Evolutionary conservation across 1,284 basidiomycete genomes (phyloP).

Genomic region (Apiotrichum gracile): DNA sequence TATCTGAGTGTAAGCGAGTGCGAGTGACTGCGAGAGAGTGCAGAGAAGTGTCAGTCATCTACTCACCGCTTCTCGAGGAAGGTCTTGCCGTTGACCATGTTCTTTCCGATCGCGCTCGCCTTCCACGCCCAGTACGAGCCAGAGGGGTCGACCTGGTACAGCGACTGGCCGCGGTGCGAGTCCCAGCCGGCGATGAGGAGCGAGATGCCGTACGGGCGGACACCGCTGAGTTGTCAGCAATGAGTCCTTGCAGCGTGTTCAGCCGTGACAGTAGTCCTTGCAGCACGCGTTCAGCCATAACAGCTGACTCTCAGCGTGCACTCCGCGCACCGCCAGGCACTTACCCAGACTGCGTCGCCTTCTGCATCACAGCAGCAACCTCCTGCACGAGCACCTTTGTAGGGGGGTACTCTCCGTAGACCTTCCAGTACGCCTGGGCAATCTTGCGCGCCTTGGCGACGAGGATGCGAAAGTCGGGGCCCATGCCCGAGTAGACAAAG

Average conservation of each 20-base stretch:
- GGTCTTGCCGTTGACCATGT: constrained; percentile 99
- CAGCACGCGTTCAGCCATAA: no score
- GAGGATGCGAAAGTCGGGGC: constrained; percentile 93
- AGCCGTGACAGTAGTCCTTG: no score
- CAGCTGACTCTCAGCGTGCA: not conserved
- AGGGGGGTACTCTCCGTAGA: constrained; percentile 98
- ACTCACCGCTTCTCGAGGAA: constrained; percentile 93
- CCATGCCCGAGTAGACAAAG: constrained; percentile 99
- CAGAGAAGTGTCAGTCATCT: not conserved
- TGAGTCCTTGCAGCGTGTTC: no score
- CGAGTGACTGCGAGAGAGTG: no score
- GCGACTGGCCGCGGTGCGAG: constrained; percentile 76
- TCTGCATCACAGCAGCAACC: constrained; percentile 96
- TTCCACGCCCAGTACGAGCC: constrained; percentile 99
- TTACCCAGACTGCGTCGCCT: constrained; percentile 96
- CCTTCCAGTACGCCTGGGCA: constrained; percentile 98
- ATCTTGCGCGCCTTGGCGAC: constrained; percentile 92
- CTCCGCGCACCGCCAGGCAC: not conserved
- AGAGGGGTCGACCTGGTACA: constrained; percentile 98
- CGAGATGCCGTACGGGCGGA: constrained; percentile 95
- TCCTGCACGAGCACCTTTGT: constrained; percentile 95
- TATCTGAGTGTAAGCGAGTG: constrained; percentile 58
- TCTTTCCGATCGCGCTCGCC: constrained; percentile 98
- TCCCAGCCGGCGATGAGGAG: constrained; percentile 96
- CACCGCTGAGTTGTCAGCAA: constrained; percentile 61